phyloP scores from a whole-genome alignment of 345 rosid species.

The Aethionema arabicum region DNA sequence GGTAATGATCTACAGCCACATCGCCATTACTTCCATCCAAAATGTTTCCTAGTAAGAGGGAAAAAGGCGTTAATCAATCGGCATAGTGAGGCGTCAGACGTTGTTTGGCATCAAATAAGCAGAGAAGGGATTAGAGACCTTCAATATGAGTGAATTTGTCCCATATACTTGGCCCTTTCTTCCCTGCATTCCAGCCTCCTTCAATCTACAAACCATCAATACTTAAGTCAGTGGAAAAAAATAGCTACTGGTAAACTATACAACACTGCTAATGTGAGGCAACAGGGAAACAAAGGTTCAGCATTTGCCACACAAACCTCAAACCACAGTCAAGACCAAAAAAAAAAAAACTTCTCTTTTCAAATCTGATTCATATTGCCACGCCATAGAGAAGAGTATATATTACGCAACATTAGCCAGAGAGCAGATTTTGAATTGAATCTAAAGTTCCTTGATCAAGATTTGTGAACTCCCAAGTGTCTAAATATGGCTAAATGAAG shows the following conservation, averaged over 20 bases:
- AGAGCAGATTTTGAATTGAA: neutral
- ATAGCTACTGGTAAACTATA: neutral
- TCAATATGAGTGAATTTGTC: slow-evolving; percentile 67
- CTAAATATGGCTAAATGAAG: too few species aligned
- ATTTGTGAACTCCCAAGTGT: slow-evolving; percentile 1
- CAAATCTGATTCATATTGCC: neutral
- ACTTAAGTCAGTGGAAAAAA: neutral
- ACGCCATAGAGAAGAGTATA: neutral
- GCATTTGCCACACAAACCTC: slow-evolving; percentile 8
- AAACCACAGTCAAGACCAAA: slow-evolving; percentile 8
- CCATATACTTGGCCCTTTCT: slow-evolving; percentile 83
- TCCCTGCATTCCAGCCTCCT: slow-evolving; percentile 79
- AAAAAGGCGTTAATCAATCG: slow-evolving; percentile 13
- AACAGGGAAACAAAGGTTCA: neutral
- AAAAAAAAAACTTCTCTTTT: neutral
- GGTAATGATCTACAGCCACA: slow-evolving; percentile 76
- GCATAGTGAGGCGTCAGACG: neutral
- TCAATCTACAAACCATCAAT: slow-evolving; percentile 57
- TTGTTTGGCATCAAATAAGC: neutral
- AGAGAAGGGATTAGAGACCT: slow-evolving; percentile 41
- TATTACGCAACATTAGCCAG: neutral
- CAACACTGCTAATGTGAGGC: neutral
- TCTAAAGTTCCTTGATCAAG: neutral
- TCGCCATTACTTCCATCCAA: slow-evolving; percentile 73
- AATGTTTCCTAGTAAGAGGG: slow-evolving; percentile 49